Evolutionary conservation across 805 yeast species (phyloP), one percentile per base, ranked within the genome.

Genomic region (Candida maltosa): DNA sequence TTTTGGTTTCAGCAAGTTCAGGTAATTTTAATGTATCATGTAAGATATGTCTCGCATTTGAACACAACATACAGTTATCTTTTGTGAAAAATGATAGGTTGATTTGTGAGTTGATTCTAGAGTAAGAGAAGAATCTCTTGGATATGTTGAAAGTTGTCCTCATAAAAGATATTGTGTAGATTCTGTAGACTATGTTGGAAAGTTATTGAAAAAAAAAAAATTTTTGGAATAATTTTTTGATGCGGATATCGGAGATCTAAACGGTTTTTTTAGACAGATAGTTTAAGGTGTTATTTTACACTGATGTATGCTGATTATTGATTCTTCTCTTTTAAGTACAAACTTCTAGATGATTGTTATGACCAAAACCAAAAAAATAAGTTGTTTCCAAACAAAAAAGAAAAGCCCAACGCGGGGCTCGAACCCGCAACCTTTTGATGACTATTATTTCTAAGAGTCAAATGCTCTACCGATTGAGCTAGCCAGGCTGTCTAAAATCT

Each of bases 1-100:
- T 45, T 4, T 52, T 46, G 5, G 33, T 10, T 14, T 52, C 40
- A n/a, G 41, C 37, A 2, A 62, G 47, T 8, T 42, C 44, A 7
- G 52, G 51, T 24, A 58, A 54, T 11, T 56, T 54, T 6, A 74
- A 50, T 0, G 78, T 70, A 18, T 65, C 58, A 11, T 60, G 47
- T 28, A 83, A 53, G 2, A 76, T 75, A 2, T 47, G 58, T 40
- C 75, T 73, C 4, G 88, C 91, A 38, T 76, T 80, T 33, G 75
- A 73, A 47, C 93, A 84, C 18, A 84, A 56, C 46, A 76, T 76
- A 48, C 93, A 84, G 22, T 80, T 76, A 4, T 76, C 75, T 49
- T 84, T 84, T 4, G 86, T 78, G 58, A 78, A 84, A 35, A 84
- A 71, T 0, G 83, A 79, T 21, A 82, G 53, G 6, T 32, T 16